phyloP scores from a whole-genome alignment of 805 yeast genomes.

The Metschnikowia kunwiensis region DNA sequence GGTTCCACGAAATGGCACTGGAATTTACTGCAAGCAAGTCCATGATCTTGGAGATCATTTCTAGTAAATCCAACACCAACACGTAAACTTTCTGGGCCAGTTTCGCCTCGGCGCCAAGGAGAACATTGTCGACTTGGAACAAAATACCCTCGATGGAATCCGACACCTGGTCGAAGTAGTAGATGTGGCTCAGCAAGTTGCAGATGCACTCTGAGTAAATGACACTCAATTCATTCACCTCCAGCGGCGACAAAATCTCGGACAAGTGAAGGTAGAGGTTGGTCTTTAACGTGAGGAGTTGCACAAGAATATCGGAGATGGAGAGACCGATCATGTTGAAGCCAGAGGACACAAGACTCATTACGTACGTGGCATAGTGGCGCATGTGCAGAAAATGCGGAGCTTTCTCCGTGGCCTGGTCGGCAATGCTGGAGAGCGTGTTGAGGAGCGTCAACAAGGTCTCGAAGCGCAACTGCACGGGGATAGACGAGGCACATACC shows the following conservation, averaged over 20 bases:
- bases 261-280: conserved; percentile 27
- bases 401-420: conserved; percentile 12
- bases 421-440: conserved; percentile 24
- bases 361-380: conserved; percentile 44
- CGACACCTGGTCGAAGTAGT: conserved; percentile 81
- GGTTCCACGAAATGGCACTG: conserved; percentile 40
- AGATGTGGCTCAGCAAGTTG: conserved; percentile 71
- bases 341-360: conserved; percentile 66
- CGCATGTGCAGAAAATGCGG: conserved; percentile 26
- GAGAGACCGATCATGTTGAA: conserved; percentile 87
- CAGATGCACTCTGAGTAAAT: conserved; percentile 58
- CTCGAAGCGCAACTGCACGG: conserved; percentile 71
- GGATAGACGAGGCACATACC: conserved; percentile 71
- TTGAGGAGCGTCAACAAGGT: conserved; percentile 47
- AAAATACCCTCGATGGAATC: conserved; percentile 76
- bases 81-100: conserved; percentile 15
- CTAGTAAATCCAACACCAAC: conserved; percentile 29
- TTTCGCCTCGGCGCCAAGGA: conserved; percentile 14
- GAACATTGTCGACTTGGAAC: conserved; percentile 37
- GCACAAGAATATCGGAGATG: conserved; percentile 71
- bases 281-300: conserved; percentile 50
- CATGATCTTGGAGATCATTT: conserved; percentile 32
- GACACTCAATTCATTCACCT: conserved; percentile 32
- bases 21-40: conserved; percentile 29
- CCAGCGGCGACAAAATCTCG: conserved; percentile 18